Percentiles rank a stretch among this genome's conserved stretches.
Conservation (phyloP, 73 alveolate species). For the Stentor roeselii region DNA sequence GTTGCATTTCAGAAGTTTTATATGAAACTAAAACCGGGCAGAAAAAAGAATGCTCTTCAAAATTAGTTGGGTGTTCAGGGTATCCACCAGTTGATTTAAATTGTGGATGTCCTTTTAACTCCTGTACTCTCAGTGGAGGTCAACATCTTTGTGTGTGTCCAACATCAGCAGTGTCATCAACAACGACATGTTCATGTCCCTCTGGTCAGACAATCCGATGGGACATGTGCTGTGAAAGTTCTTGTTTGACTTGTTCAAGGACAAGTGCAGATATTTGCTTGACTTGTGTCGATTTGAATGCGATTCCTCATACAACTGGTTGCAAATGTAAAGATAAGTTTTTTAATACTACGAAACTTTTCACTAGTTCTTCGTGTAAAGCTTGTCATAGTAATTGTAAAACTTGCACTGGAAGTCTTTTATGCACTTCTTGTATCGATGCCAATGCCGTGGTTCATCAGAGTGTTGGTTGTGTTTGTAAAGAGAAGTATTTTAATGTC, state of each 20-base stretch:
- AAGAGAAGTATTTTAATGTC: background rate
- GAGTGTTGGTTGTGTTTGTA: background rate
- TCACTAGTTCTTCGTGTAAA: background rate
- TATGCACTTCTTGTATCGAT: background rate
- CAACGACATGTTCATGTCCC: too few relatives aligned
- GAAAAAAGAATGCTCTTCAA: too few relatives aligned
- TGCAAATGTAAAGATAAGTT: background rate
- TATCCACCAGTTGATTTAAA: too few relatives aligned
- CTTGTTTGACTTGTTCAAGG: background rate
- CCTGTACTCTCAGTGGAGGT: too few relatives aligned
- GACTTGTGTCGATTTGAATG: background rate
- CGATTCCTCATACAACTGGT: background rate
- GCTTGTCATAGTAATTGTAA: background rate
- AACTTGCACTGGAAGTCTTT: background rate
- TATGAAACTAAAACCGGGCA: too few relatives aligned
- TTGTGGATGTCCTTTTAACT: too few relatives aligned
- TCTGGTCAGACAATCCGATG: too few relatives aligned
- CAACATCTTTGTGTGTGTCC: too few relatives aligned
- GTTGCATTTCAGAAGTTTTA: too few relatives aligned
- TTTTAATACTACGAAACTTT: background rate
- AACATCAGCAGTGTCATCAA: too few relatives aligned
- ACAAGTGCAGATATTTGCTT: background rate
- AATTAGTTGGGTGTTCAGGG: too few relatives aligned
- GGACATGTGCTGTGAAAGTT: background rate
- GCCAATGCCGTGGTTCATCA: too few relatives aligned